Percentiles rank a stretch among this genome's conserved stretches.
phyloP scores from a whole-genome alignment of 768 basidiomycete genomes.

The Mycena polygramma region DNA sequence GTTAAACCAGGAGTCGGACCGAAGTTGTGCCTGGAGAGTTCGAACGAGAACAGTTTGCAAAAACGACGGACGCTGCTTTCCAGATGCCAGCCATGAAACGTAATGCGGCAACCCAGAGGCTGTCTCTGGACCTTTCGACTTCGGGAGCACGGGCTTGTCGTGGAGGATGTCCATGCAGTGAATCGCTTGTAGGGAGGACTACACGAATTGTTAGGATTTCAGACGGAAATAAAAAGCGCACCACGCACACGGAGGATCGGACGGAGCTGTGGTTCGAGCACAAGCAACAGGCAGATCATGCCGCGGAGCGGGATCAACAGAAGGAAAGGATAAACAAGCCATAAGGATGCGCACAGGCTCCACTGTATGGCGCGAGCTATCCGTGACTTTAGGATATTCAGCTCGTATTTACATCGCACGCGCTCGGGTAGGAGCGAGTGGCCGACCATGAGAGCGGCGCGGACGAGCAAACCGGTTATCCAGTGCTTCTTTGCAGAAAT shows the following conservation, averaged over 20 bases:
- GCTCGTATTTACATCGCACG: constrained; percentile 22
- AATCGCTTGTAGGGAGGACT: constrained; percentile 31
- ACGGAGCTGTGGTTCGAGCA: constrained; percentile 25
- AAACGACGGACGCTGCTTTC: constrained; percentile 25
- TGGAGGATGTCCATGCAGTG: constrained; percentile 33
- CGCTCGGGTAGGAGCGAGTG: constrained; percentile 32
- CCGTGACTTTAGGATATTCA: constrained; percentile 25
- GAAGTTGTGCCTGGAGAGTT: constrained; percentile 28
- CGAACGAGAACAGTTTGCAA: constrained; percentile 26
- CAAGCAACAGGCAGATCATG: constrained; percentile 32
- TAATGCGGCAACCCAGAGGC: constrained; percentile 15
- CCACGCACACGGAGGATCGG: constrained; percentile 22
- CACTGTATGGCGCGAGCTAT: constrained; percentile 27
- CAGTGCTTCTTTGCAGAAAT: constrained; percentile 28
- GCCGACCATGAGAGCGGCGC: constrained; percentile 33
- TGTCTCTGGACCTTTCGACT: constrained; percentile 9
- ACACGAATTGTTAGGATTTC: neutral
- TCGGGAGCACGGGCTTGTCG: constrained; percentile 27
- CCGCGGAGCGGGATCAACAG: constrained; percentile 31
- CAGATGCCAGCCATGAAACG: constrained; percentile 20
- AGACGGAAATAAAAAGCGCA: neutral
- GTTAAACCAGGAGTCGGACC: constrained; percentile 18
- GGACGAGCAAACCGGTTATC: constrained; percentile 23
- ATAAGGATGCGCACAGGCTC: constrained; percentile 18
- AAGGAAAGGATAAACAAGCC: constrained; percentile 27